Evolutionary conservation across 805 yeast genomes (phyloP), one percentile per base, ranked within the genome.

Genomic region (Yarrowia sp.): DNA sequence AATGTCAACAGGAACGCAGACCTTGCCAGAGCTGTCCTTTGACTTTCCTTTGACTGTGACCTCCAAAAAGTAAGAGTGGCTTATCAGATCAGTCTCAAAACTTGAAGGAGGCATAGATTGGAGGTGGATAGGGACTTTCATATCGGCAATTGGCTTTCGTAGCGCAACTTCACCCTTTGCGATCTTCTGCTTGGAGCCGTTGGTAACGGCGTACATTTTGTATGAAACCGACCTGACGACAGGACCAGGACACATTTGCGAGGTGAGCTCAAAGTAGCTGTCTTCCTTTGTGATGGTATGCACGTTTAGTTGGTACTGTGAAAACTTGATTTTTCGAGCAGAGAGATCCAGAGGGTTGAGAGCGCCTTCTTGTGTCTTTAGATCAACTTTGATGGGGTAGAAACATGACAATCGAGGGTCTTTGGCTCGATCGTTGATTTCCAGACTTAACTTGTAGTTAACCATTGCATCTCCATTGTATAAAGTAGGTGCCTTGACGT

Each of bases 391-490:
- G 30, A 58, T 34, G 30, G 64, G 64, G 19, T 43, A 43, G 50
- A 58, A 42, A 38, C 64, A 58, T 2, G 64, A 42, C 17, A 58
- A 14, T n/a, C 61, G 43, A 40, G 61, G 61, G n/a, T 55, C 61
- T 13, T 55, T 39, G 17, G 46, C 46, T 10, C 36, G 14, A 14
- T 58, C 40, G 14, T 58, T 43, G 2, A 58, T 39, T 15, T 42
- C 40, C 3, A 58, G 49, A 10, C 12, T 9, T 12, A 58, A 40
- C 42, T 58, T 58, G 39, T 58, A 58, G 49, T 10, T 42, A 10
- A 58, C 9, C 64, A 58, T 58, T 12, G 64, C 9, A 10, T 58
- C 64, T 12, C 64, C 64, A 19, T 42, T 43, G 33, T 58, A 58
- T 3, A 58, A 24, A 4, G 64, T 58, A 36, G 64, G 64, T 2